phyloP scores from a whole-genome alignment of 495 filamentous ascomycete genomes.

The Penicillium roqueforti region DNA sequence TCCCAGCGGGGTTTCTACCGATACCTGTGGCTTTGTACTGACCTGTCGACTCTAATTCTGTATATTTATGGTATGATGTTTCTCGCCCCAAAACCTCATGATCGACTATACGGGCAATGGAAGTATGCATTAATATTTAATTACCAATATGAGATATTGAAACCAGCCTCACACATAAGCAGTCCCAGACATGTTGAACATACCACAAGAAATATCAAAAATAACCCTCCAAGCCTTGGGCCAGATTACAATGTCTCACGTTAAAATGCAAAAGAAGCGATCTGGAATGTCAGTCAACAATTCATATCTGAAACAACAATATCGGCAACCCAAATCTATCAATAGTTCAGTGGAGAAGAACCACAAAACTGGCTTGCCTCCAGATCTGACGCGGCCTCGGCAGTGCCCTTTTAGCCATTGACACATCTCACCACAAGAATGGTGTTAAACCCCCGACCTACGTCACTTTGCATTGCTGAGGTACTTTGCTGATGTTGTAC shows the following conservation, averaged over 20 bases:
- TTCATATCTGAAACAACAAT: conserved; percentile 14
- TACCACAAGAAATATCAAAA: neutral
- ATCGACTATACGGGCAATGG: neutral
- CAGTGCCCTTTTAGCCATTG: neutral
- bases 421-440: neutral
- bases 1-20: neutral
- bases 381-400: conserved; percentile 21
- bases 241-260: conserved; percentile 6
- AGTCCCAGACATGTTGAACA: neutral
- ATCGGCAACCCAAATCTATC: conserved; percentile 10
- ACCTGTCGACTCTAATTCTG: neutral
- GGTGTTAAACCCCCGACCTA: neutral
- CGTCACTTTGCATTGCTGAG: neutral
- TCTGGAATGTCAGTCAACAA: conserved; percentile 7
- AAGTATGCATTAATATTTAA: neutral
- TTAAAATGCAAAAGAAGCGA: conserved; percentile 6
- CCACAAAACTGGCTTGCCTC: conserved; percentile 10
- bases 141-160: neutral
- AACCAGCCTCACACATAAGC: neutral
- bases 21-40: neutral
- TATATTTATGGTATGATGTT: conserved; percentile 5
- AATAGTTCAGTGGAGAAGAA: conserved; percentile 22
- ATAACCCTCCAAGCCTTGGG: neutral
- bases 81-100: neutral
- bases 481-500: neutral